These are phyloP conservation scores for Tieghemostelium lacteum DNA, from an alignment of 78 protist genomes.

Conservation along the genomic window DNA sequence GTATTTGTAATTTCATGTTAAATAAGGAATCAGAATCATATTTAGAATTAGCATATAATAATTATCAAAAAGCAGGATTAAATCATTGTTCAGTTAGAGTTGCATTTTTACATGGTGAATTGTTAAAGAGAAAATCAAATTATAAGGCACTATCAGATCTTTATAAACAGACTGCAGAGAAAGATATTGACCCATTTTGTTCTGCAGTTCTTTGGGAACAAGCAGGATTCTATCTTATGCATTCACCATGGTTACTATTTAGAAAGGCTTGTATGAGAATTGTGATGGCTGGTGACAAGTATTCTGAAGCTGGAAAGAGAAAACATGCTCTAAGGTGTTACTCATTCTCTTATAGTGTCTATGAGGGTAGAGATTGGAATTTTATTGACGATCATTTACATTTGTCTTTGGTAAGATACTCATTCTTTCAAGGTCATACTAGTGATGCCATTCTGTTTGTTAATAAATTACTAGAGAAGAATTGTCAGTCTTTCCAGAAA, in stretches of 20 bases:
- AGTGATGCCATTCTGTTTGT: constrained; percentile 56
- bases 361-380: constrained; percentile 76
- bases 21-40: constrained; percentile 66
- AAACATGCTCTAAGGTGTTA: constrained; percentile 69
- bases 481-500: constrained; percentile 58
- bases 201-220: constrained; percentile 65
- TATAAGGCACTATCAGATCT: constrained; percentile 50
- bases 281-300: constrained; percentile 69
- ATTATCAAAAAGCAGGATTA: constrained; percentile 23
- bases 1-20: constrained; percentile 66
- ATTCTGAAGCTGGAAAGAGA: constrained; percentile 42
- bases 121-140: constrained; percentile 38
- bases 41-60: constrained; percentile 49
- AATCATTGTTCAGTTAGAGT: constrained; percentile 42
- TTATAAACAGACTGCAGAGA: constrained; percentile 50
- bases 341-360: constrained; percentile 47
- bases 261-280: constrained; percentile 70
- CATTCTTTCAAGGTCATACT: constrained; percentile 75
- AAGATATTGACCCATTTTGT: constrained; percentile 57
- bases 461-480: constrained; percentile 61
- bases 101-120: constrained; percentile 56
- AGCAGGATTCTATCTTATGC: constrained; percentile 52
- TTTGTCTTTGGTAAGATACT: constrained; percentile 59
- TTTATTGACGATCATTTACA: constrained; percentile 69
- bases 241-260: constrained; percentile 33